Evolutionary conservation across 2,329 filamentous ascomycete genomes (phyloP), one percentile per base, ranked within the genome.

Genomic region (Sclerotinia nivalis): DNA sequence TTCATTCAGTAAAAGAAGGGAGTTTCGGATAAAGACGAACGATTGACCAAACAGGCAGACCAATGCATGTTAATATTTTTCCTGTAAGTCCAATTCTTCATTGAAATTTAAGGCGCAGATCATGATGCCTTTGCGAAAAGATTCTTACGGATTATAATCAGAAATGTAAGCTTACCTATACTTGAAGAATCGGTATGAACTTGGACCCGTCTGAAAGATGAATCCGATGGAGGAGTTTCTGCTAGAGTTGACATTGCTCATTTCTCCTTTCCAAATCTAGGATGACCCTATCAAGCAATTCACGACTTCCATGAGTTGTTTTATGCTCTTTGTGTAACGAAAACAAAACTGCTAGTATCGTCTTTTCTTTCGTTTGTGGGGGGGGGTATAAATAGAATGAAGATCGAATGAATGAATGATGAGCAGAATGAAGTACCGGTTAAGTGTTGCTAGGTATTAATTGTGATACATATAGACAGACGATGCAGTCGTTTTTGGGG

Each of bases 161-260:
- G 22, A 43, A 66, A 69, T 69, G 52, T 45, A 56, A 43, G 66
- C 70, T 71, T 68, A 75, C 74, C 69, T 65, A 54, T 54, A 64
- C 67, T 69, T 70, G 64, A 45, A 71, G 70, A 70, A 60, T 72
- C 73, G 22, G 60, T 61, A 68, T 72, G 73, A 55, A 72, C 71
- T 45, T 60, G 69, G 55, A 73, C 25, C 28, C 68, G 68, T 34
- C 61, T 68, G 54, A 43, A 54, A 40, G 64, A 70, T 54, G 71
- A 56, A 66, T 68, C 66, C 59, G 55, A 67, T 12, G 67, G 59
- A 59, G 60, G 68, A 58, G 65, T 68, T 71, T 67, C 28, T 74
- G 69, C 69, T 67, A 65, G 71, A 73, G 52, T 70, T 66, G 59
- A 70, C 72, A 74, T 73, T 68, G 67, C 72, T 74, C 72, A 74